A percentile compares a stretch with the other conserved stretches of the same genome.
These are phyloP conservation scores for Luzula sylvatica DNA, from an alignment of 176 grass and related monocot species.

Conservation along the genomic window DNA sequence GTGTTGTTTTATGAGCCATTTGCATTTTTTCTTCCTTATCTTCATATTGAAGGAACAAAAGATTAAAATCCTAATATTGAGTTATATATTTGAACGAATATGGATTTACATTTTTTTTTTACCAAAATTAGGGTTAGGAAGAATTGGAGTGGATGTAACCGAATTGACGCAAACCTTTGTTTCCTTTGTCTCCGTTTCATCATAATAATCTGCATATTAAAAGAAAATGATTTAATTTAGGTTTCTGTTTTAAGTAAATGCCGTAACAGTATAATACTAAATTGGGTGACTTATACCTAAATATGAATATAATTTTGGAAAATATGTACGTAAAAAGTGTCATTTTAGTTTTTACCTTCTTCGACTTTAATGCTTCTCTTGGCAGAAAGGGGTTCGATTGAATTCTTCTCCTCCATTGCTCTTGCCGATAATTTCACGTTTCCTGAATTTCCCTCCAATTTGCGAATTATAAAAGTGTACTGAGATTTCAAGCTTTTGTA, in stretches of 20 bases:
- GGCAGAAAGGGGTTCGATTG: conserved; percentile 18
- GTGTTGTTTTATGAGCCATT: conserved; percentile 1
- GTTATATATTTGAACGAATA: neutral
- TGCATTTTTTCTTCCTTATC: conserved; percentile 5
- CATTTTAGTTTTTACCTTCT: neutral
- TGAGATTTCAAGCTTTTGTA: conserved; percentile 62
- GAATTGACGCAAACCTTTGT: conserved; percentile 4
- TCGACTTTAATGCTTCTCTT: conserved; percentile 54
- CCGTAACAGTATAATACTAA: neutral
- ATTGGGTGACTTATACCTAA: too few relatives aligned
- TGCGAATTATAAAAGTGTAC: conserved; percentile 49
- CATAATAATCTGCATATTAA: conserved; percentile 36
- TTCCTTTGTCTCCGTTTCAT: conserved; percentile 24
- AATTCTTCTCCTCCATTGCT: conserved; percentile 11
- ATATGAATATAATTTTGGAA: neutral
- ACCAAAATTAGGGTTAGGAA: neutral
- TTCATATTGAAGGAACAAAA: neutral
- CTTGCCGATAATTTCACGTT: conserved; percentile 19
- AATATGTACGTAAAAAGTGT: conserved; percentile 15
- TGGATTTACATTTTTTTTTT: conserved; percentile 8
- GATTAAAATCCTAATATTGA: neutral
- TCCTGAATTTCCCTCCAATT: conserved; percentile 28
- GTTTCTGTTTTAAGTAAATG: neutral
- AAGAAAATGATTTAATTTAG: conserved; percentile 2
- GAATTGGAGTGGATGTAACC: conserved; percentile 4